Evolutionary conservation across 306 rosid species (phyloP), one percentile per base, ranked within the genome.

Genomic region (Hippophae gyantsensis): DNA sequence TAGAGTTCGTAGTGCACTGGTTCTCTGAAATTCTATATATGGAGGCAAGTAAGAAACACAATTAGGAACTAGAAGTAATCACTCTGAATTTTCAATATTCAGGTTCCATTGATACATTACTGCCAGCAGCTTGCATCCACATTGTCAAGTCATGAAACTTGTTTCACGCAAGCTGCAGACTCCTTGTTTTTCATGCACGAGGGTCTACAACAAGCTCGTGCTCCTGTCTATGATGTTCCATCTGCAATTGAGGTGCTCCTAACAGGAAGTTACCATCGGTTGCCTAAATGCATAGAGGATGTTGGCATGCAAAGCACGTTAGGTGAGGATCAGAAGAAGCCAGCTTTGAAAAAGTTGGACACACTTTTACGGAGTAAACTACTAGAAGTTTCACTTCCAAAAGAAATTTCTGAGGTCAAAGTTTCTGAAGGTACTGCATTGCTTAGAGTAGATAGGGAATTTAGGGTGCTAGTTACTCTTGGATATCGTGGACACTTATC

Each of bases 141-240:
- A 7, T 77, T 93, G 57, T 93, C 97, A 6, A 93, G 83, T 74
- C 99, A 93, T 44, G 99, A 93, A 59, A 77, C 85, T 42, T 88
- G 99, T 77, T 93, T 93, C 77, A 84, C 99, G 44, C 99, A 93
- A 76, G 80, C 99, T 12, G 97, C 99, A 11, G 99, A 93, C 79
- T 93, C 99, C 0, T 68, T 93, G 79, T 93, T 88, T 77, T 93
- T 93, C 73, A 93, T 93, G 99, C 99, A 93, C 27, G 99, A 93
- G 72, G 99, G 95, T 71, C 89, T 93, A 61, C 99, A 93, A 61
- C 99, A 86, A 76, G 97, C 99, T 13, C 87, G 97, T 58, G 99
- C 99, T 44, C 99, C 99, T 7, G 82, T 93, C 47, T 93, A 88
- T 64, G 99, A 93, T 72, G 97, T 93, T 60, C 99, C 99, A 1